Evolutionary conservation across 1,139 yeast species (phyloP), one percentile per base, ranked within the genome.

Genomic region (Blastobotrys malaysiensis): DNA sequence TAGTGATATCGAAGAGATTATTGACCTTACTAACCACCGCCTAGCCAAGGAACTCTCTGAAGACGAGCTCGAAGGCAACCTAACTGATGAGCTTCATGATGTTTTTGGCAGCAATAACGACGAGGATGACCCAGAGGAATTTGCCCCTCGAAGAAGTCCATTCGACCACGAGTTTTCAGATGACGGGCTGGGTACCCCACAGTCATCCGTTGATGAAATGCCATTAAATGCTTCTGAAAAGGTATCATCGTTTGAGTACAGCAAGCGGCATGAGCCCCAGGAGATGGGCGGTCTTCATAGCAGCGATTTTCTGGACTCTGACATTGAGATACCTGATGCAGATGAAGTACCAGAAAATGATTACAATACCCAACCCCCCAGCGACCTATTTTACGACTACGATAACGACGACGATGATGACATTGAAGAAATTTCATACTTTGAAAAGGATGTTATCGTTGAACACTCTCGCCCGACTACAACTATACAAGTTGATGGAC

Each of bases 81-180:
- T 31, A 3, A 31, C 39, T 7, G 39, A 31, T 11, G 39, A 31
- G n/a, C 39, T 31, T 14, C 11, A 31, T 7, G 39, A 31, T 7
- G 39, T n/a, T 11, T 31, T 31, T 31, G 39, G 39, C 5, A 7
- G 39, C 7, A 11, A 31, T 31, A 11, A 45, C 22, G 20, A 13
- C 19, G 24, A 21, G 13, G 50, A 44, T 21, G 24, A 43, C 31
- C n/a, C n/a, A n/a, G 27, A 46, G 46, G 24, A 36, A 26, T 36
- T 27, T 27, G 43, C 14, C 46, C n/a, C 22, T 18, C 14, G 45
- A 2, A 3, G 22, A 3, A 18, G 16, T 31, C 31, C 7, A 9
- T 31, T 31, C 16, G 16, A 31, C 26, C 26, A 22, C 16, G 39
- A 7, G 6, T 31, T 31, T n/a, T 31, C 14, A 14, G 39, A 31